Evolutionary conservation across 1,284 basidiomycete genomes (phyloP).

Genomic region (Cryptococcus neoformans): DNA sequence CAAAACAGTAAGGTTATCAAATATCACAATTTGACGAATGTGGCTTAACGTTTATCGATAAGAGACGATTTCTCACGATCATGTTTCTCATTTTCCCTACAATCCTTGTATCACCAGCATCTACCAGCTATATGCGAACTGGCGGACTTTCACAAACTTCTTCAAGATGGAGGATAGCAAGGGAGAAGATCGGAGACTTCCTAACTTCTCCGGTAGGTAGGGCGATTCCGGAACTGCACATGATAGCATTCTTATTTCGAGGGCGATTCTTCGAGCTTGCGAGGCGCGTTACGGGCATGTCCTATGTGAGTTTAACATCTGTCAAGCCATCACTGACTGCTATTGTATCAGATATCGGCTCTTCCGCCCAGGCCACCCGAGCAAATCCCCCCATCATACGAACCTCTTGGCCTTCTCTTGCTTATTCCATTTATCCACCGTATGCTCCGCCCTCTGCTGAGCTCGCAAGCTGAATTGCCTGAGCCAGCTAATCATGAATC

Average conservation of each 20-base stretch:
- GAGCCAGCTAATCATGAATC: background rate
- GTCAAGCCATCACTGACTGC: background rate
- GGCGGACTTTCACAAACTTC: background rate
- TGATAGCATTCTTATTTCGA: conserved; percentile 74
- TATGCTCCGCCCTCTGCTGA: conserved; percentile 17
- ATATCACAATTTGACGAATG: background rate
- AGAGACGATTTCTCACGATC: conserved; percentile 60
- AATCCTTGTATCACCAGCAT: conserved; percentile 53
- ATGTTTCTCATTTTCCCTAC: conserved; percentile 57
- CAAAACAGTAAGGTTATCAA: conserved; percentile 17
- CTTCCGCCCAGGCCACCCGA: conserved; percentile 64
- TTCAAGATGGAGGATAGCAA: conserved; percentile 1
- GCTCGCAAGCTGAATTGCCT: background rate
- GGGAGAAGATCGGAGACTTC: conserved; percentile 11
- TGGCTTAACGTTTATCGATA: background rate
- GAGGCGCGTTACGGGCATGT: conserved; percentile 67
- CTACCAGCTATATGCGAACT: conserved; percentile 51
- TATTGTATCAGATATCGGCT: conserved; percentile 60
- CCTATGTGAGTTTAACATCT: conserved; percentile 56
- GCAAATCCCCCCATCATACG: conserved; percentile 73
- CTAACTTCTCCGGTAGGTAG: conserved; percentile 37
- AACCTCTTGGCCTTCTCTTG: conserved; percentile 74
- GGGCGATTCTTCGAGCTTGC: conserved; percentile 74
- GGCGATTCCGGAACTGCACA: conserved; percentile 62
- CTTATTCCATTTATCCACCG: conserved; percentile 66